phyloP scores from a whole-genome alignment of 371 early-diverging fungal species.

The Cokeromyces recurvatus region DNA sequence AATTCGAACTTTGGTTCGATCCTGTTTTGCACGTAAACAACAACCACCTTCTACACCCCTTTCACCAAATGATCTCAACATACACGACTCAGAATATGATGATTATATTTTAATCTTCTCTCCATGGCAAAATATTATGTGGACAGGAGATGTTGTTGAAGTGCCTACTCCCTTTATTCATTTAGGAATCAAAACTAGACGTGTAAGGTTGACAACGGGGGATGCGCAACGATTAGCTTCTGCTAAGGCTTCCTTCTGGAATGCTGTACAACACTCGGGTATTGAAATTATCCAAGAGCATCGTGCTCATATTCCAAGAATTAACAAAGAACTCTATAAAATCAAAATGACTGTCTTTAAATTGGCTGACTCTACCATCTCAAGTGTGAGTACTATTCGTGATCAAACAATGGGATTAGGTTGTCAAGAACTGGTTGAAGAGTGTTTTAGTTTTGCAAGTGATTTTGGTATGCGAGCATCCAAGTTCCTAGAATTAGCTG shows the following conservation, averaged over 20 bases:
- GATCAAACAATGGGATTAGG: constrained; percentile 50
- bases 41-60: constrained; percentile 8
- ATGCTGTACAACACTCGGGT: constrained; percentile 40
- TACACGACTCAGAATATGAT: constrained; percentile 15
- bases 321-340: constrained; percentile 58
- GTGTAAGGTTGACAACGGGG: constrained; percentile 66
- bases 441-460: constrained; percentile 79
- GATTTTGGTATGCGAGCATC: constrained; percentile 71
- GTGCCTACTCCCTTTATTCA: constrained; percentile 40
- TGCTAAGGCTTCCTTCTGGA: constrained; percentile 48
- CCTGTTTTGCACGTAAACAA: constrained; percentile 28
- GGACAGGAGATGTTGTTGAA: constrained; percentile 58
- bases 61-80: neutral
- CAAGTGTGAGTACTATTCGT: constrained; percentile 52
- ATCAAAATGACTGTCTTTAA: constrained; percentile 60
- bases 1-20: constrained; percentile 27
- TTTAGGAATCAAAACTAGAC: constrained; percentile 56
- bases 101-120: constrained; percentile 54
- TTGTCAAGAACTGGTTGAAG: constrained; percentile 76
- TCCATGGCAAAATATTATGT: constrained; percentile 54
- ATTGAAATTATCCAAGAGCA: constrained; percentile 53
- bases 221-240: constrained; percentile 40
- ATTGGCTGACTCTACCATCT: constrained; percentile 52
- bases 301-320: constrained; percentile 53
- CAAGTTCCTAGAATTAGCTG: constrained; percentile 58